Conservation (phyloP, 768 basidiomycete genomes). For the Xanthoconium purpureum region DNA sequence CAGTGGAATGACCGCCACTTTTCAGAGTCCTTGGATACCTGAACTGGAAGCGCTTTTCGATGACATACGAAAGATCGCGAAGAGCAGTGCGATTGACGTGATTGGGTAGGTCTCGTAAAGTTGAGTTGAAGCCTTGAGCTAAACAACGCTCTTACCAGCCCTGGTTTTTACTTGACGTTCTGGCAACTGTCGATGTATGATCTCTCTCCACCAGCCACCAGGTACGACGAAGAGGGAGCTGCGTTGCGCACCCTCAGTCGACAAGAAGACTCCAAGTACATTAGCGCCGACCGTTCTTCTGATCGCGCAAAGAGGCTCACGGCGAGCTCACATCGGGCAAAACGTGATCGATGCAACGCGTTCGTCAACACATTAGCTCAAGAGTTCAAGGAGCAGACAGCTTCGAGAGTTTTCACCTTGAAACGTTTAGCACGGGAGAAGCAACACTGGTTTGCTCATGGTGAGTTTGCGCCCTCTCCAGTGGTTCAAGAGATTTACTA, state of each 20-base stretch:
- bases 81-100: slow-evolving; percentile 56
- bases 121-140: slow-evolving; percentile 3
- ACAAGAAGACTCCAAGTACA: slow-evolving; percentile 63
- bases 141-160: slow-evolving; percentile 43
- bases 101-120: slow-evolving; percentile 58
- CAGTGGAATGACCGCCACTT: slow-evolving; percentile 1
- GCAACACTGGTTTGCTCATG: slow-evolving; percentile 76
- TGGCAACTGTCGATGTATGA: slow-evolving; percentile 97
- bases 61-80: slow-evolving; percentile 69
- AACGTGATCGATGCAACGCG: slow-evolving; percentile 63
- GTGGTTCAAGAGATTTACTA: slow-evolving; percentile 4
- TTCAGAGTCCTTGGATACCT: slow-evolving; percentile 75
- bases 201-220: slow-evolving; percentile 67
- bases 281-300: slow-evolving; percentile 66
- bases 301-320: slow-evolving; percentile 59
- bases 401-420: slow-evolving; percentile 67
- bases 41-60: slow-evolving; percentile 71
- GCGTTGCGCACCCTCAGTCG: slow-evolving; percentile 58
- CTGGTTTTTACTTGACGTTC: slow-evolving; percentile 92
- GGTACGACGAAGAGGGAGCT: slow-evolving; percentile 77
- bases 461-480: slow-evolving; percentile 28
- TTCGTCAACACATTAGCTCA: slow-evolving; percentile 57
- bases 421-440: slow-evolving; percentile 78
- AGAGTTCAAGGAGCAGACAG: slow-evolving; percentile 76
- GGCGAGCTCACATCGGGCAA: slow-evolving; percentile 55